phyloP scores from a whole-genome alignment of 192 early-diverging fungal species.

The Podila horticola region DNA sequence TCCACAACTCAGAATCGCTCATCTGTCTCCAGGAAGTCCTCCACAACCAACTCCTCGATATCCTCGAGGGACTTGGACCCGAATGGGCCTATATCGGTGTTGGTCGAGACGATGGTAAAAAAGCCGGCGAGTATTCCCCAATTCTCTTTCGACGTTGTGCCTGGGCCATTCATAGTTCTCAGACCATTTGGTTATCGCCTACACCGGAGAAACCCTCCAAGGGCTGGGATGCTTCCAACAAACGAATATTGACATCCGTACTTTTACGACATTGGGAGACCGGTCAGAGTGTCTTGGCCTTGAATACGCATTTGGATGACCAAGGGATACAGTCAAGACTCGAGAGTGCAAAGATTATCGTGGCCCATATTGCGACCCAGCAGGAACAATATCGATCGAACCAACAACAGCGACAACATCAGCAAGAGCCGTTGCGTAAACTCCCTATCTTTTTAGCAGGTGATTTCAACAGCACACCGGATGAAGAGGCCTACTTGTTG shows the following conservation, averaged over 20 bases:
- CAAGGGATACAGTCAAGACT: slow-evolving; percentile 8
- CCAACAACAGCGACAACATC: slow-evolving; percentile 1
- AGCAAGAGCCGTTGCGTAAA: not conserved
- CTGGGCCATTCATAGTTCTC: slow-evolving; percentile 4
- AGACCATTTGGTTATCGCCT: slow-evolving; percentile 17
- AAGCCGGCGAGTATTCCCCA: slow-evolving; percentile 23
- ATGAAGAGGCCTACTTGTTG: slow-evolving; percentile 11
- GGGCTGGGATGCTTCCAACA: slow-evolving; percentile 22
- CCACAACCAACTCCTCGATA: slow-evolving; percentile 25
- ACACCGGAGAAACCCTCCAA: slow-evolving; percentile 17
- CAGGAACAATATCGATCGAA: not conserved
- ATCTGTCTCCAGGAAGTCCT: slow-evolving; percentile 29
- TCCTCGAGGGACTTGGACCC: slow-evolving; percentile 21
- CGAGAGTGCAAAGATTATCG: slow-evolving; percentile 18
- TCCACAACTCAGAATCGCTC: slow-evolving; percentile 15
- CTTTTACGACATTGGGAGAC: slow-evolving; percentile 10
- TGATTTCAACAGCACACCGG: slow-evolving; percentile 13
- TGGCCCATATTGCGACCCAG: slow-evolving; percentile 1
- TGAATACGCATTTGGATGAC: slow-evolving; percentile 28
- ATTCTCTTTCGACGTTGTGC: slow-evolving; percentile 16
- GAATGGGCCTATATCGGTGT: slow-evolving; percentile 29
- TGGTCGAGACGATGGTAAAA: slow-evolving; percentile 20
- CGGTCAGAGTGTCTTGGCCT: slow-evolving; percentile 7
- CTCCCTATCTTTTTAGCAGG: slow-evolving; percentile 10
- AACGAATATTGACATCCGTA: slow-evolving; percentile 17